Evolutionary conservation across 2,329 filamentous ascomycete genomes (phyloP).

Genomic region (Apiospora aurea): DNA sequence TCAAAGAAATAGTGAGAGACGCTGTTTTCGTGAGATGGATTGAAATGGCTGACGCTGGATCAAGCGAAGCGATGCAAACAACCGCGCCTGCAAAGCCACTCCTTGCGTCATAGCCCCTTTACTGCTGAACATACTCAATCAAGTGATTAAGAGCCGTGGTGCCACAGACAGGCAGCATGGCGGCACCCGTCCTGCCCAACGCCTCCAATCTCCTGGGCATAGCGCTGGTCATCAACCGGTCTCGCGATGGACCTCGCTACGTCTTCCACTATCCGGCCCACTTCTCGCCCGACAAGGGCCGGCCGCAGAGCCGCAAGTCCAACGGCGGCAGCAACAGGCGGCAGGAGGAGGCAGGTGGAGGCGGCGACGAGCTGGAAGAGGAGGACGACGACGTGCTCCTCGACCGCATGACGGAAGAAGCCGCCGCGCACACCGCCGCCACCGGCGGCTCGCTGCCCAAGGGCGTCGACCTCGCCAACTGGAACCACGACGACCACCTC

Average conservation of each 20-base stretch:
- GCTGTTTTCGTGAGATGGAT: background rate
- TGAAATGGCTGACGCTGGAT: slow-evolving; percentile 3
- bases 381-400: slow-evolving; percentile 61
- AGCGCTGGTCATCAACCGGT: slow-evolving; percentile 76
- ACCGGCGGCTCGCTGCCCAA: slow-evolving; percentile 42
- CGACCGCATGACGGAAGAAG: slow-evolving; percentile 53
- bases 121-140: background rate
- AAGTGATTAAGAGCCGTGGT: no score
- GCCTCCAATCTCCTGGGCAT: slow-evolving; percentile 70
- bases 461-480: slow-evolving; percentile 50
- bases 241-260: slow-evolving; percentile 79
- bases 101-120: background rate
- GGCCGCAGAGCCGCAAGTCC: slow-evolving; percentile 36
- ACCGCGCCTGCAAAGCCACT: background rate
- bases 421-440: slow-evolving; percentile 35
- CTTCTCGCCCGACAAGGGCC: slow-evolving; percentile 51
- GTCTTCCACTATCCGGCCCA: slow-evolving; percentile 88
- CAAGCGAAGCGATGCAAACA: background rate
- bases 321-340: slow-evolving; percentile 36
- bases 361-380: slow-evolving; percentile 46
- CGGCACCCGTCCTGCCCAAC: slow-evolving; percentile 57
- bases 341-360: slow-evolving; percentile 30
- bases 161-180: slow-evolving; percentile 33
- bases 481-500: slow-evolving; percentile 62
- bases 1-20: background rate